phyloP scores from a whole-genome alignment of 2,329 filamentous ascomycete genomes.

The Dothistroma pini region DNA sequence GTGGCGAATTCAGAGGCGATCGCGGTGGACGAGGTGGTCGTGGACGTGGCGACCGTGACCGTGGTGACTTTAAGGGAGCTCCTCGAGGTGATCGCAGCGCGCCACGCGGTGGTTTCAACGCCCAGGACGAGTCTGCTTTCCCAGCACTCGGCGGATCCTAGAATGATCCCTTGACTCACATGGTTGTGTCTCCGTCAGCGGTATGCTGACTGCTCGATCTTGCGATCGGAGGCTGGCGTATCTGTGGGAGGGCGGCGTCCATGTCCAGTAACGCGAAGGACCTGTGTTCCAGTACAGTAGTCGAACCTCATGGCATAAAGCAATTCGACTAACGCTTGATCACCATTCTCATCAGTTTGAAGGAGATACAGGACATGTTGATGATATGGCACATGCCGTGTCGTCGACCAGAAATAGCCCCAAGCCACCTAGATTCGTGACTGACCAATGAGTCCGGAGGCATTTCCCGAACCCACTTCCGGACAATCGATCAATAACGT shows the following conservation, averaged over 20 bases:
- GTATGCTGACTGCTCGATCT: slow-evolving; percentile 2
- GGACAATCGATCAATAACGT: background rate
- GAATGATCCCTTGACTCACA: background rate
- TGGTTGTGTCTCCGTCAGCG: background rate
- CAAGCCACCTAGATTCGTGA: background rate
- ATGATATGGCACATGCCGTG: background rate
- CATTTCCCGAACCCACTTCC: background rate
- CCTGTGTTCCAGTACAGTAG: slow-evolving; percentile 9
- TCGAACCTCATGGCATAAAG: slow-evolving; percentile 1
- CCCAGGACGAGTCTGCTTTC: slow-evolving; percentile 27
- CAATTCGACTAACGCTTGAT: background rate
- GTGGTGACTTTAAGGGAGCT: slow-evolving; percentile 36
- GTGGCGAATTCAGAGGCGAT: slow-evolving; percentile 43
- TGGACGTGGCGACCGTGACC: slow-evolving; percentile 29
- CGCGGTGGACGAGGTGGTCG: slow-evolving; percentile 38
- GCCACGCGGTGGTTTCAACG: slow-evolving; percentile 16
- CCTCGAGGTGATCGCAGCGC: slow-evolving; percentile 31
- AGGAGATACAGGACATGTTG: background rate
- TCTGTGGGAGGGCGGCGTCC: slow-evolving; percentile 1
- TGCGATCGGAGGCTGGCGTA: background rate
- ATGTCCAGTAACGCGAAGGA: background rate
- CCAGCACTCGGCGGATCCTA: slow-evolving; percentile 32
- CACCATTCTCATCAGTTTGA: background rate
- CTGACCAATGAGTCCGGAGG: background rate
- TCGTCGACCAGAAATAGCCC: background rate